These are phyloP conservation scores for Licmophora abbreviata DNA, from an alignment of 108 stramenopile species.

Conservation along the genomic window DNA sequence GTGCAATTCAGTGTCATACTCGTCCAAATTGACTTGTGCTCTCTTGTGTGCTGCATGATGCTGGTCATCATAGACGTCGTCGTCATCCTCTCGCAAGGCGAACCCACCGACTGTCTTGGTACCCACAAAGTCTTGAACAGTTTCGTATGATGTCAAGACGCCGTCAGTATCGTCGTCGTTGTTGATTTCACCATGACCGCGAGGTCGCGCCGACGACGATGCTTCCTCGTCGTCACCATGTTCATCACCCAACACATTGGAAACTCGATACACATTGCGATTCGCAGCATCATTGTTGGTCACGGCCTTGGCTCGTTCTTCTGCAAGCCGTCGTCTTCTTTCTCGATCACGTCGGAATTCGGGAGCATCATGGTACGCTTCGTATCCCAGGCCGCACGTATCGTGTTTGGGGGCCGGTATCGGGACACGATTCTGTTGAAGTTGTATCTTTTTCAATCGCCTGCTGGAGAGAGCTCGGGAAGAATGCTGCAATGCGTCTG, in stretches of 20 bases:
- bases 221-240: slow-evolving; percentile 2
- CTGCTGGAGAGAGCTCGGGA: slow-evolving; percentile 12
- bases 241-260: slow-evolving; percentile 12
- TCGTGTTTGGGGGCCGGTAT: slow-evolving; percentile 73
- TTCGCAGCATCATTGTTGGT: neutral
- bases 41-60: slow-evolving; percentile 1
- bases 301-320: slow-evolving; percentile 28
- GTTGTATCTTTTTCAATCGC: slow-evolving; percentile 26
- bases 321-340: slow-evolving; percentile 28
- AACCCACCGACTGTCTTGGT: slow-evolving; percentile 63
- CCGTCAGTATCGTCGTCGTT: slow-evolving; percentile 32
- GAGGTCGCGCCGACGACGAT: neutral
- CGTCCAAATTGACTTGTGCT: slow-evolving; percentile 18
- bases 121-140: slow-evolving; percentile 68
- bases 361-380: slow-evolving; percentile 63
- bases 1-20: slow-evolving; percentile 37
- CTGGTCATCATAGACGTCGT: slow-evolving; percentile 63
- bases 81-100: slow-evolving; percentile 78
- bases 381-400: slow-evolving; percentile 66
- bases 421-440: slow-evolving; percentile 23
- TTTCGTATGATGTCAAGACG: slow-evolving; percentile 36
- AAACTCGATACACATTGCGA: slow-evolving; percentile 29
- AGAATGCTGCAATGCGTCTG: slow-evolving; percentile 2
- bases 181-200: neutral
- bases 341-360: slow-evolving; percentile 61